Percentiles rank a stretch among this genome's conserved stretches.
Conservation (phyloP, 2,329 filamentous ascomycete species). For the Sporothrix schenckii region DNA sequence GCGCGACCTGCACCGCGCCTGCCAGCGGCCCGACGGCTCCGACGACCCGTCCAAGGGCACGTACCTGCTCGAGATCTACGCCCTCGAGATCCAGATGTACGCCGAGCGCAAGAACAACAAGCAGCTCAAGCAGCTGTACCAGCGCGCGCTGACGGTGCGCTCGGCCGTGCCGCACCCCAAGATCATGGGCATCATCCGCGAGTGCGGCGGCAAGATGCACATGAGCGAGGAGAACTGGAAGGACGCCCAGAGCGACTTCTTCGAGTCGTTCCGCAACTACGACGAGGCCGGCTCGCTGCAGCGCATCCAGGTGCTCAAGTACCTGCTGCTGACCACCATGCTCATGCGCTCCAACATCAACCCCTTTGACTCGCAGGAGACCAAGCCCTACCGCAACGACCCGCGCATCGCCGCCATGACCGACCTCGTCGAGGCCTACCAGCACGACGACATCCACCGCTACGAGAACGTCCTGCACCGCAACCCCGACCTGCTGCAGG, state of each 20-base stretch:
- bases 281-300: conserved; percentile 96
- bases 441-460: conserved; percentile 87
- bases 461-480: conserved; percentile 87
- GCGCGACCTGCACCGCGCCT: conserved; percentile 83
- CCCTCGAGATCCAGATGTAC: conserved; percentile 98
- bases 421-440: conserved; percentile 93
- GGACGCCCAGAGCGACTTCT: conserved; percentile 95
- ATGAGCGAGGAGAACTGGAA: conserved; percentile 99
- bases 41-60: conserved; percentile 96
- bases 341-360: conserved; percentile 98
- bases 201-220: conserved; percentile 99
- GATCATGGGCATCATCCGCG: conserved; percentile 98
- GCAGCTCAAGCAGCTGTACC: conserved; percentile 88
- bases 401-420: conserved; percentile 96
- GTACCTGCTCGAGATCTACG: conserved; percentile 93
- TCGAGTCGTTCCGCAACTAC: conserved; percentile 98
- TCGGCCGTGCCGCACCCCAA: conserved; percentile 98
- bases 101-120: conserved; percentile 97
- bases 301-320: conserved; percentile 95
- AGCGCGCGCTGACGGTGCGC: conserved; percentile 85
- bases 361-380: conserved; percentile 97
- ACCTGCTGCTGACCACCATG: conserved; percentile 95
- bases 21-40: conserved; percentile 81
- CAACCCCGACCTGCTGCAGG: conserved; percentile 85
- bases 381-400: conserved; percentile 96